These are phyloP conservation scores for Paxillus ammoniavirescens DNA, from an alignment of 768 basidiomycete species.

Conservation along the genomic window DNA sequence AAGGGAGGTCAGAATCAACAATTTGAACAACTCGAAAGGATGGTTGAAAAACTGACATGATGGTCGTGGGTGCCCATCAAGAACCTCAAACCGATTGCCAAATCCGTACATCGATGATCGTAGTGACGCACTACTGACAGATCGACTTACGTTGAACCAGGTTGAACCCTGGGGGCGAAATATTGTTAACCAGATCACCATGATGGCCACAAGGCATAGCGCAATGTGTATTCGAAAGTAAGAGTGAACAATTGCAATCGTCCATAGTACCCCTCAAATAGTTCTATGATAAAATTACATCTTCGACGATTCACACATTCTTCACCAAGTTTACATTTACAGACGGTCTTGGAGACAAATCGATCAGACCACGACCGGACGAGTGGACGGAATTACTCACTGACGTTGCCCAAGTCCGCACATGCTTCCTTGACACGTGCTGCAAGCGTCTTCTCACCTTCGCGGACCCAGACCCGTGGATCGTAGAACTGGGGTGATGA, in stretches of 20 bases:
- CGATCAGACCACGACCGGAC: neutral
- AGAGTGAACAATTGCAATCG: too few species aligned
- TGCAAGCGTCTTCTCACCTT: conserved; percentile 91
- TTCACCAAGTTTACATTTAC: conserved; percentile 10
- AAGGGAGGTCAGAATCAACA: too few species aligned
- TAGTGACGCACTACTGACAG: too few species aligned
- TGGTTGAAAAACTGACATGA: neutral
- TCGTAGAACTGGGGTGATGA: conserved; percentile 67
- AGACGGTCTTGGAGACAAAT: conserved; percentile 17
- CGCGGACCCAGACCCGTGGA: conserved; percentile 97
- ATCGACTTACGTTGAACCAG: too few species aligned
- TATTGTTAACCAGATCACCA: too few species aligned
- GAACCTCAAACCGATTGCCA: neutral
- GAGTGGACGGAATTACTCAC: conserved; percentile 33
- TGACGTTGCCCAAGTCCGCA: conserved; percentile 74
- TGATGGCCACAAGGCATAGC: too few species aligned
- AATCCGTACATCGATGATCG: too few species aligned
- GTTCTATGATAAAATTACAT: conserved; percentile 23
- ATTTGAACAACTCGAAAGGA: too few species aligned
- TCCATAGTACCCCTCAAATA: too few species aligned
- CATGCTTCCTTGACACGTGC: conserved; percentile 94
- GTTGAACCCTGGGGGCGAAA: too few species aligned
- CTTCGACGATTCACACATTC: neutral
- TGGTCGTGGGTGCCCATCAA: neutral
- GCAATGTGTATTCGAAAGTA: too few species aligned